Evolutionary conservation across 148 eudicot genomes (phyloP), one percentile per base, ranked within the genome.

Genomic region (Nepenthes gracilis): DNA sequence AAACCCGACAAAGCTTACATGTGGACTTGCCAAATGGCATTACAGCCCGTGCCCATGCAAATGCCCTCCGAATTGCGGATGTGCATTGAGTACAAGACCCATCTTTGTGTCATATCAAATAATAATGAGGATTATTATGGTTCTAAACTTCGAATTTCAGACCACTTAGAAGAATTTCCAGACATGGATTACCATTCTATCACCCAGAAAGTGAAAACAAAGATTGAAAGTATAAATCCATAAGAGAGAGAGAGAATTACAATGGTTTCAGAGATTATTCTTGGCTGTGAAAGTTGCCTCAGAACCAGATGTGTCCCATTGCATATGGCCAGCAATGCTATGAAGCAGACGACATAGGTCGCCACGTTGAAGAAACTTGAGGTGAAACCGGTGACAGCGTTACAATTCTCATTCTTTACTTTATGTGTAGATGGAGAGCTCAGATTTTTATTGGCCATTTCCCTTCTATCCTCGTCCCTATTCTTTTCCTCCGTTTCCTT

Each of bases 181-280:
- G 23, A 23, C 23, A 23, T 23, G 23, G 23, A 23, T 23, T 23
- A 23, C 23, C 23, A 23, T 23, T 23, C 23, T 23, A 23, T 23
- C 23, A 23, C 23, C 23, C 23, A 23, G 23, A 23, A 23, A 2
- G 11, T 4, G 7, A 52, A 11, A 67, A 9, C 36, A 1, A 35
- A 38, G 2, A 36, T 23, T 4, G 13, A 54, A 59, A 43, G 48
- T 45, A 23, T 23, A 23, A 23, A 23, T 23, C 23, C 23, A 45
- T 11, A 43, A 15, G 59, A 37, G 54, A 59, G 23, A 59, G 33
- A 36, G 63, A 61, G 23, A 51, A 64, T 33, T 86, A 90, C 97
- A 6, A 83, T 54, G 71, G 81, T 77, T 78, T 90, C 97, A 1
- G 97, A 83, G 47, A 87, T 78, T 66, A 90, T 81, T 36, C 92